A percentile compares a stretch with the other conserved stretches of the same genome.
Evolutionary conservation across 2,329 filamentous ascomycete species (phyloP).

Genomic region (Elsinoe batatas): DNA sequence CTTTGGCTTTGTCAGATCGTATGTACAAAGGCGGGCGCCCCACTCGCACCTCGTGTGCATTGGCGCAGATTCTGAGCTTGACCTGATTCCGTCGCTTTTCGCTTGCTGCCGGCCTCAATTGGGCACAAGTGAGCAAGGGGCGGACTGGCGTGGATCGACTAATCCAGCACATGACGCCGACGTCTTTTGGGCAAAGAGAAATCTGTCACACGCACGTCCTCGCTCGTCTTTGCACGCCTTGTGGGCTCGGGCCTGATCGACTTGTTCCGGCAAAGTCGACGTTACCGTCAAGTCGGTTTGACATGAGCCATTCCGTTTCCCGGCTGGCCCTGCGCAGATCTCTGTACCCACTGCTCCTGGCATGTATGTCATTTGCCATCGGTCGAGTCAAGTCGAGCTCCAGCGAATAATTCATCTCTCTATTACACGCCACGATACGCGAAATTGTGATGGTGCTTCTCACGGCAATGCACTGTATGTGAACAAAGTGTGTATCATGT

Average conservation of each 20-base stretch:
- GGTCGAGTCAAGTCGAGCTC: not conserved
- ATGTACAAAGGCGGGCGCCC: not conserved
- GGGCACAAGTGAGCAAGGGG: not conserved
- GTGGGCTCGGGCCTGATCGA: not conserved
- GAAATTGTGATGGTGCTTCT: too few species aligned
- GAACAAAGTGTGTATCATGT: not conserved
- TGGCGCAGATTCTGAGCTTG: conserved; percentile 6
- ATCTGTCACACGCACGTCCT: not conserved
- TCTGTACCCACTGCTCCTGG: not conserved
- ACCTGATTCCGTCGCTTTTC: not conserved
- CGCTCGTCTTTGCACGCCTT: not conserved
- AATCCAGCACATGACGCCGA: conserved; percentile 4
- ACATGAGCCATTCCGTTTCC: not conserved
- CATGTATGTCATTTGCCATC: too few species aligned
- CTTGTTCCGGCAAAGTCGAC: not conserved
- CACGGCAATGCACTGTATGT: not conserved
- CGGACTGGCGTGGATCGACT: not conserved
- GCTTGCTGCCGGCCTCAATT: conserved; percentile 9
- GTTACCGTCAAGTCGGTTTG: conserved; percentile 6
- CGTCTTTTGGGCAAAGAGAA: not conserved
- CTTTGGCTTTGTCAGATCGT: not conserved
- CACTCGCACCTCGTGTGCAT: not conserved
- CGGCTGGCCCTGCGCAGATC: conserved; percentile 9
- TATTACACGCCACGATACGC: not conserved
- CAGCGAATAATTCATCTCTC: not conserved